Conservation (phyloP, 768 basidiomycete genomes). For the Calocera viscosa region DNA sequence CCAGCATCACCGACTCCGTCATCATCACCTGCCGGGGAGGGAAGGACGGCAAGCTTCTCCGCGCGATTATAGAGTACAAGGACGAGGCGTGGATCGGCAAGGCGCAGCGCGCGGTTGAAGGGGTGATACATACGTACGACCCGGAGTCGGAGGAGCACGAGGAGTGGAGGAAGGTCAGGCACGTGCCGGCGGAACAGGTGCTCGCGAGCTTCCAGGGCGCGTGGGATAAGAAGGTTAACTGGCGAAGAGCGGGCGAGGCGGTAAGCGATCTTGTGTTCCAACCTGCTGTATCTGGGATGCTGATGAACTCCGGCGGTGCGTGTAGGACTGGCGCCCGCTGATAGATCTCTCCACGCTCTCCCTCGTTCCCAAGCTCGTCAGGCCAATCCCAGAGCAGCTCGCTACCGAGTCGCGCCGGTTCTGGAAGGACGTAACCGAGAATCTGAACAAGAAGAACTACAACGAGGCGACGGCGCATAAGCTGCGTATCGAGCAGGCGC, state of each 20-base stretch:
- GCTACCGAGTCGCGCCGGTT: slow-evolving; percentile 71
- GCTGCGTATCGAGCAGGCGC: slow-evolving; percentile 81
- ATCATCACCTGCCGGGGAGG: slow-evolving; percentile 71
- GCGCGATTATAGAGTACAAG: slow-evolving; percentile 85
- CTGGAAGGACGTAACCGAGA: slow-evolving; percentile 73
- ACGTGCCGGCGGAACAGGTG: slow-evolving; percentile 66
- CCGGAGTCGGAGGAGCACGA: slow-evolving; percentile 59
- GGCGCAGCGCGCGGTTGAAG: slow-evolving; percentile 74
- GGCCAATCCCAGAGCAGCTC: slow-evolving; percentile 68
- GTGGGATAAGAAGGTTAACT: slow-evolving; percentile 75
- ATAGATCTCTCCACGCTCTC: slow-evolving; percentile 63
- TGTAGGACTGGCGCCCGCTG: slow-evolving; percentile 48
- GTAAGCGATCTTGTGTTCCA: slow-evolving; percentile 27
- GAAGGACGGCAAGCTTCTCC: slow-evolving; percentile 43
- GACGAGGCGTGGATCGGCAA: slow-evolving; percentile 95
- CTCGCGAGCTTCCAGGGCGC: slow-evolving; percentile 78
- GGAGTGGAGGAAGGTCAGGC: slow-evolving; percentile 47
- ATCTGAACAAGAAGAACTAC: slow-evolving; percentile 71
- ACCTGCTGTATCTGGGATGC: slow-evolving; percentile 13
- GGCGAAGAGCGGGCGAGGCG: slow-evolving; percentile 45
- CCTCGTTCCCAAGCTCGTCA: slow-evolving; percentile 69
- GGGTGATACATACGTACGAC: slow-evolving; percentile 74
- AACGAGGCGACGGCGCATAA: slow-evolving; percentile 86
- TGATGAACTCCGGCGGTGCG: background rate
- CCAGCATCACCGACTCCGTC: slow-evolving; percentile 62